Conservation (phyloP, 371 early-diverging fungal species). For the Mortierella sp. region DNA sequence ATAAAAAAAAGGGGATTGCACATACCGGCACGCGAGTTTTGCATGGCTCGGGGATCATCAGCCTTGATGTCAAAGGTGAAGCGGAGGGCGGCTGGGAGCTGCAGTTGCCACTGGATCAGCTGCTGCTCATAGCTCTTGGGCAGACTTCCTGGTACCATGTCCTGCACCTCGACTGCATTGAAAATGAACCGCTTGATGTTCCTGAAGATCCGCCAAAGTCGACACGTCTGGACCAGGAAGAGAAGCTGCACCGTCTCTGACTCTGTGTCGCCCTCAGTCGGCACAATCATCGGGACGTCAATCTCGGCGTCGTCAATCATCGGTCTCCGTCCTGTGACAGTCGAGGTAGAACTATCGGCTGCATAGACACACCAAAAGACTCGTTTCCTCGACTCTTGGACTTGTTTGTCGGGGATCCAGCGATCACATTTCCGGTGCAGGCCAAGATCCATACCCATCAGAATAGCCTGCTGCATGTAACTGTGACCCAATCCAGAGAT, state of each 20-base stretch:
- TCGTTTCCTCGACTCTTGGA: conserved; percentile 43
- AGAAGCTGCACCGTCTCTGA: conserved; percentile 24
- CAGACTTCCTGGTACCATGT: conserved; percentile 51
- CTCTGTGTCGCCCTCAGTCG: conserved; percentile 30
- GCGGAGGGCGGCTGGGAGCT: conserved; percentile 42
- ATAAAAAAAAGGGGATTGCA: background rate
- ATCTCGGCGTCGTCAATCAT: conserved; percentile 45
- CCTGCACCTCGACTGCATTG: conserved; percentile 50
- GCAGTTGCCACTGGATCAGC: conserved; percentile 54
- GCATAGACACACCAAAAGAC: conserved; percentile 55
- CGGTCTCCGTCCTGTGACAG: conserved; percentile 44
- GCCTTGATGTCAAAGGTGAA: conserved; percentile 42
- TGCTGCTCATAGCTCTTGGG: conserved; percentile 55
- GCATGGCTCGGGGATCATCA: conserved; percentile 34
- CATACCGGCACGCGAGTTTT: conserved; percentile 49
- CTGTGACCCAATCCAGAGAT: conserved; percentile 39
- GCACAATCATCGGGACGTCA: conserved; percentile 36
- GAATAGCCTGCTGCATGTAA: conserved; percentile 43
- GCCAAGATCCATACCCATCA: conserved; percentile 48
- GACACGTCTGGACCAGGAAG: conserved; percentile 47
- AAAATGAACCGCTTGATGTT: conserved; percentile 52
- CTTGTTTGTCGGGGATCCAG: conserved; percentile 50
- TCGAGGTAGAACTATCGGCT: conserved; percentile 34
- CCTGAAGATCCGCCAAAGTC: conserved; percentile 49
- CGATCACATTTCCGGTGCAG: conserved; percentile 55